A percentile compares a stretch with the other conserved stretches of the same genome.
Conservation (phyloP, 495 filamentous ascomycete species). For the Xylaria flabelliformis region DNA sequence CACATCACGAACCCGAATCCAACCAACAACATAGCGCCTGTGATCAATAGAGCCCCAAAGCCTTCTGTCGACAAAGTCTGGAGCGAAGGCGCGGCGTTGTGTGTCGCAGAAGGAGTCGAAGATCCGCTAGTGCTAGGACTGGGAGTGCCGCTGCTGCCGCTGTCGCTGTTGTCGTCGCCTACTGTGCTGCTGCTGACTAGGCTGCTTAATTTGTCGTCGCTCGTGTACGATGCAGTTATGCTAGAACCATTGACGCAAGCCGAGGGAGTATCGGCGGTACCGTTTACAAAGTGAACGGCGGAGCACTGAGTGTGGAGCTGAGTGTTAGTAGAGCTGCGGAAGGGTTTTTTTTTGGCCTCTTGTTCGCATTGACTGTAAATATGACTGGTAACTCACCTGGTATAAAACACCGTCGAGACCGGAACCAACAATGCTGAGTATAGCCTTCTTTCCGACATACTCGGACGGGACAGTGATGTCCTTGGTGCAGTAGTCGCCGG, state of each 20-base stretch:
- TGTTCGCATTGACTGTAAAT: background rate
- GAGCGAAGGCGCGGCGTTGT: slow-evolving; percentile 33
- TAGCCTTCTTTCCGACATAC: slow-evolving; percentile 57
- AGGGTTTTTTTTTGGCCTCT: background rate
- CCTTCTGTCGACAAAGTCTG: slow-evolving; percentile 13
- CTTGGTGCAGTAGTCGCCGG: slow-evolving; percentile 53
- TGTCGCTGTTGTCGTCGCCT: background rate
- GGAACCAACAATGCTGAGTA: slow-evolving; percentile 51
- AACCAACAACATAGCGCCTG: slow-evolving; percentile 34
- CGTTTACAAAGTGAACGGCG: slow-evolving; percentile 57
- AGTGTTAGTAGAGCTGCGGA: background rate
- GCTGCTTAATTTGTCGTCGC: slow-evolving; percentile 43
- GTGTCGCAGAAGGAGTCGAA: slow-evolving; percentile 29
- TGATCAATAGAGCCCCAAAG: slow-evolving; percentile 32
- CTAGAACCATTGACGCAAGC: slow-evolving; percentile 53
- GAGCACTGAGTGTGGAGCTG: slow-evolving; percentile 47
- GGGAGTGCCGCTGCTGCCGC: background rate
- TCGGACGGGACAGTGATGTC: slow-evolving; percentile 46
- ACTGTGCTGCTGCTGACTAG: slow-evolving; percentile 18
- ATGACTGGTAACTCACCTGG: slow-evolving; percentile 49
- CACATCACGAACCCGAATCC: slow-evolving; percentile 34
- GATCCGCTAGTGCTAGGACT: background rate
- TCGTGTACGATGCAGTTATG: slow-evolving; percentile 43
- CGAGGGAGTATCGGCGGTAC: slow-evolving; percentile 33
- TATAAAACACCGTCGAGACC: slow-evolving; percentile 57